Base-by-base conservation (phyloP, 495 filamentous ascomycete species). In the Margaritispora aquatica region DNA sequence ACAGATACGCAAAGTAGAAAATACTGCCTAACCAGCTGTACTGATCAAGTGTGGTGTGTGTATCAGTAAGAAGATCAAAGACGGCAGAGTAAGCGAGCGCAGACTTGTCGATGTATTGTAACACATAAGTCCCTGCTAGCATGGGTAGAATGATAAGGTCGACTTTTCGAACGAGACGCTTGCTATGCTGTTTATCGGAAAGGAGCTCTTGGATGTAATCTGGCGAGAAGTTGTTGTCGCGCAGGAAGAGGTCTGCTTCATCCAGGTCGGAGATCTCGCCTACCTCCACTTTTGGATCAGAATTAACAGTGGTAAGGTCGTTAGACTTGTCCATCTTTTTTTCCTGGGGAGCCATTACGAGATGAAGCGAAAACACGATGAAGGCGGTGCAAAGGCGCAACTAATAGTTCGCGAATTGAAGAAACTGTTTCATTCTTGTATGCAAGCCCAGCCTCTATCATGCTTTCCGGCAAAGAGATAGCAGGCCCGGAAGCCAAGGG, bases 91-190 rank as follows among this genome's bases (percentile, higher is more conserved):
- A 85, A 57, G 36, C 81, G 64, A 84, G 75, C 26, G 74, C 77
- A 26, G 76, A 75, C 63, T 85, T 85, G 59, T 85, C 81, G 11
- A 84, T 68, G 53, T 81, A 85, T 66, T 82, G 74, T 1, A 75
- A 63, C 38, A 82, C 63, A 55, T 84, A 84, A 0, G 77, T 82
- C 2, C 78, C 66, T 55, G 79, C 76, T 1, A 85, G 66, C 15
- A 84, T 60, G 0, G 82, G 81, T 22, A 69, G 51, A 20, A 69
- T 69, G 20, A 61, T 61, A 22, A 50, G 47, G 26, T 50, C 47
- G 17, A 50, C 47, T 24, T 50, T 49, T 4, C 38, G 22, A 7
- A 57, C 54, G 15, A 50, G 47, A 24, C 47, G 11, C 24, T 50
- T 50, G 47, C 17, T 50, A n/a, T 50, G 47, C 29, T 54, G 29